Evolutionary conservation across 1,284 basidiomycete species (phyloP).

Genomic region (Cronartium quercuum): DNA sequence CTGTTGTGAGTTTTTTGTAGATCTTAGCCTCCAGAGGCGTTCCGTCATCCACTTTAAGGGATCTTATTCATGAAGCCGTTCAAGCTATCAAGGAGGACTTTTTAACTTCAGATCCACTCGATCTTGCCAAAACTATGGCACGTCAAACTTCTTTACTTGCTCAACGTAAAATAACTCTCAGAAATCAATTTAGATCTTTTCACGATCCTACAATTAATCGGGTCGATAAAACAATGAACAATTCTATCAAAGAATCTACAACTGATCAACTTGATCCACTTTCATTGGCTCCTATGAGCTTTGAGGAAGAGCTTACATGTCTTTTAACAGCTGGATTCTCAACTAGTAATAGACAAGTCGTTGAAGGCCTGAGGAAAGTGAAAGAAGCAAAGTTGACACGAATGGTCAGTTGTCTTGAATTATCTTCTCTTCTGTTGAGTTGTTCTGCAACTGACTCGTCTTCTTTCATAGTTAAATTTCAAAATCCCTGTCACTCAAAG

Average conservation of each 20-base stretch:
- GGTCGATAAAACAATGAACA: background rate
- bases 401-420: background rate
- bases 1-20: background rate
- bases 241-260: background rate
- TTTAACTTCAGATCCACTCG: slow-evolving; percentile 4
- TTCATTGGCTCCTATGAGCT: background rate
- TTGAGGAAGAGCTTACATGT: background rate
- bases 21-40: slow-evolving; percentile 7
- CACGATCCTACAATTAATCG: slow-evolving; percentile 11
- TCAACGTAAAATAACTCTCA: background rate
- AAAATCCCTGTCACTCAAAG: slow-evolving; percentile 14
- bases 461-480: slow-evolving; percentile 13
- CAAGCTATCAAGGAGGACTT: background rate
- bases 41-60: background rate
- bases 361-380: slow-evolving; percentile 5
- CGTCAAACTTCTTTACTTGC: background rate
- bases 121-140: background rate
- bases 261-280: background rate
- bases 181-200: background rate
- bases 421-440: background rate
- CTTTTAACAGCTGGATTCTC: slow-evolving; percentile 23
- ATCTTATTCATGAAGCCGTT: slow-evolving; percentile 2
- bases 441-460: background rate
- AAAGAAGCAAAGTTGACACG: background rate
- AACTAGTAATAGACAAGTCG: background rate